A percentile compares a stretch with the other conserved stretches of the same genome.
Evolutionary conservation across 2,329 filamentous ascomycete species (phyloP).

Genomic region (Xylaria sp.): DNA sequence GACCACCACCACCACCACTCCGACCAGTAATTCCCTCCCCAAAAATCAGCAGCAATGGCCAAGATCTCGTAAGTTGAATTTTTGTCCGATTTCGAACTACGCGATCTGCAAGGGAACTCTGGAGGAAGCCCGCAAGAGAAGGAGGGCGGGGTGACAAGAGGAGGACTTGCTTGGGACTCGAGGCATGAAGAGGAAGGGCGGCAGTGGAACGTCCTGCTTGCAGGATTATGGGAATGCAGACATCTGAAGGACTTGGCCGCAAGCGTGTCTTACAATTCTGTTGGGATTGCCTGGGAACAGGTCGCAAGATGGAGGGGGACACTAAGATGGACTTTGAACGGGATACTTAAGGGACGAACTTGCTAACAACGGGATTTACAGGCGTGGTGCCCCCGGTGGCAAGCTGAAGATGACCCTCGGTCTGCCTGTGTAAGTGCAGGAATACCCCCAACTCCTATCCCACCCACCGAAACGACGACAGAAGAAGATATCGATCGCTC

Average conservation of each 20-base stretch:
- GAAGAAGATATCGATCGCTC: background rate
- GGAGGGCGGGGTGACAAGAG: constrained; percentile 14
- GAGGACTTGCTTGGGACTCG: background rate
- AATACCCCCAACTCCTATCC: constrained; percentile 7
- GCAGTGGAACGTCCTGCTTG: background rate
- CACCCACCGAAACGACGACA: constrained; percentile 1
- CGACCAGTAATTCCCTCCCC: constrained; percentile 8
- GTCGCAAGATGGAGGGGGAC: background rate
- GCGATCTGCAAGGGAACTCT: constrained; percentile 6
- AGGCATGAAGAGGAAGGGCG: background rate
- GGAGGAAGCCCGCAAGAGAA: constrained; percentile 13
- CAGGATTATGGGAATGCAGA: background rate
- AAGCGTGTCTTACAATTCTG: background rate
- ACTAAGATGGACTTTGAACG: background rate
- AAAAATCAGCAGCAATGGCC: constrained; percentile 33
- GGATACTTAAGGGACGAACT: constrained; percentile 1
- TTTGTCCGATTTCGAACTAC: constrained; percentile 12
- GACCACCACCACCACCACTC: constrained; percentile 17
- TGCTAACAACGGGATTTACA: constrained; percentile 39
- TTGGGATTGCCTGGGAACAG: constrained; percentile 10
- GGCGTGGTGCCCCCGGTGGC: constrained; percentile 94
- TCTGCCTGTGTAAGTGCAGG: constrained; percentile 92
- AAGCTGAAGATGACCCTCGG: constrained; percentile 99
- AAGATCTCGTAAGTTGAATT: constrained; percentile 34
- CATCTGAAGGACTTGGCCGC: background rate